Conservation (phyloP, 163 green algal species). For the Chlamydomonas reinhardtii region DNA sequence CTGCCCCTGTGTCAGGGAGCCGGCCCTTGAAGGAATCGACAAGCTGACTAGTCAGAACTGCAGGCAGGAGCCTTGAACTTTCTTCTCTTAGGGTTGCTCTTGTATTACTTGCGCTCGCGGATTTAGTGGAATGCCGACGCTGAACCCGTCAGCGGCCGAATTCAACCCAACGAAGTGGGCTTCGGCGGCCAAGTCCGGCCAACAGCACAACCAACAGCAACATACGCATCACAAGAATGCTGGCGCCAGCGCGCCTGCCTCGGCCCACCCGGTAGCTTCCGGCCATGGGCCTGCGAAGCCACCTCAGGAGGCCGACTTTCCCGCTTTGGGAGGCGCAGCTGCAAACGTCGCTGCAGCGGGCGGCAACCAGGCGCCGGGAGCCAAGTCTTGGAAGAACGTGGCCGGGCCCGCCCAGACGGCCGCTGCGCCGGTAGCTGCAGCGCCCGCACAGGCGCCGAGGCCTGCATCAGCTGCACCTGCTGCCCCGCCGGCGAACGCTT, state of each 20-base stretch:
- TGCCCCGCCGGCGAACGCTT: neutral
- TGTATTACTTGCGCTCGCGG: neutral
- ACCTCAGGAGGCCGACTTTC: neutral
- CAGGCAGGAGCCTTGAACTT: neutral
- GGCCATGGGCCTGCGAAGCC: no score
- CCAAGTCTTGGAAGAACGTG: conserved; percentile 5
- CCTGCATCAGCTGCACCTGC: neutral
- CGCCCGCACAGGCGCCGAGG: no score
- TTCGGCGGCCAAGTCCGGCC: conserved; percentile 6
- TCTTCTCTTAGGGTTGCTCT: neutral
- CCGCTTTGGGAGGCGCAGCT: conserved; percentile 3
- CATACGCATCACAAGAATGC: no score
- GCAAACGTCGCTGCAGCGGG: neutral
- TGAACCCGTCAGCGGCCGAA: conserved; percentile 22
- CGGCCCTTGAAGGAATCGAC: no score
- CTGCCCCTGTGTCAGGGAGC: no score
- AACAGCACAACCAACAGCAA: no score
- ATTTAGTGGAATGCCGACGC: neutral
- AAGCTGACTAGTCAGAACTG: no score
- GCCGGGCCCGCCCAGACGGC: neutral
- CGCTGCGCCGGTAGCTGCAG: neutral
- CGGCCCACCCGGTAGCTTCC: neutral
- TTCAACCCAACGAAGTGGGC: neutral
- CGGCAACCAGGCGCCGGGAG: neutral
- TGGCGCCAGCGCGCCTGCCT: neutral